Evolutionary conservation across 768 basidiomycete genomes (phyloP).

Genomic region (Ramaria sp.): DNA sequence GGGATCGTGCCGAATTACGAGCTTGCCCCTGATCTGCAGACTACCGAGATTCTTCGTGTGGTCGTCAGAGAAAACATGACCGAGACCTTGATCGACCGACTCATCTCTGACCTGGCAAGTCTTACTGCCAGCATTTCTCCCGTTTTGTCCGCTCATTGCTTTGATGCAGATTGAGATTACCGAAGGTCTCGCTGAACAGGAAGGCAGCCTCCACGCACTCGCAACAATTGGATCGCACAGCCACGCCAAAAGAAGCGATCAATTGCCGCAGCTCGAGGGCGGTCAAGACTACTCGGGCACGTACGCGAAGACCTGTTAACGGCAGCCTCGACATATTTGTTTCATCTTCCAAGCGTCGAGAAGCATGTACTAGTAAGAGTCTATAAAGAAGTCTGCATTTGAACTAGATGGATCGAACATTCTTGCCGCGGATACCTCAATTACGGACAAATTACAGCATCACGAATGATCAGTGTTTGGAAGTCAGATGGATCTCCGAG

Average conservation of each 20-base stretch:
- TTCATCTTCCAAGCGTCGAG: no score
- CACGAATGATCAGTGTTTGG: no score
- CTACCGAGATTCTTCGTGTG: conserved; percentile 49
- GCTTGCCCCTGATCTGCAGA: conserved; percentile 40
- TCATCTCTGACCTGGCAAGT: conserved; percentile 61
- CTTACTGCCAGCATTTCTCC: not conserved
- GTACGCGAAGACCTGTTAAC: conserved; percentile 57
- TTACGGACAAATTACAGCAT: no score
- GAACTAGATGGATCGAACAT: no score
- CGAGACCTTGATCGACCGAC: conserved; percentile 46
- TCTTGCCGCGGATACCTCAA: no score
- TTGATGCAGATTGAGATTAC: conserved; percentile 48
- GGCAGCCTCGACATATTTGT: not conserved
- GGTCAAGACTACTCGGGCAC: conserved; percentile 46
- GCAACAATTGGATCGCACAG: conserved; percentile 25
- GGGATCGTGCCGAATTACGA: conserved; percentile 54
- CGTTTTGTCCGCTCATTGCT: not conserved
- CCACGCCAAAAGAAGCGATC: conserved; percentile 25
- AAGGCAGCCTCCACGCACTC: conserved; percentile 43
- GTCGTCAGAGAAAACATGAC: conserved; percentile 48
- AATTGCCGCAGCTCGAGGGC: conserved; percentile 34
- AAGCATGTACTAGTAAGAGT: no score
- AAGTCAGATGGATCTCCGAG: no score
- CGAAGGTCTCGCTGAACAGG: conserved; percentile 38
- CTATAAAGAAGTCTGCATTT: no score